Evolutionary conservation across 1,284 basidiomycete genomes (phyloP), one percentile per base, ranked within the genome.

Genomic region (Porodaedalea pini): DNA sequence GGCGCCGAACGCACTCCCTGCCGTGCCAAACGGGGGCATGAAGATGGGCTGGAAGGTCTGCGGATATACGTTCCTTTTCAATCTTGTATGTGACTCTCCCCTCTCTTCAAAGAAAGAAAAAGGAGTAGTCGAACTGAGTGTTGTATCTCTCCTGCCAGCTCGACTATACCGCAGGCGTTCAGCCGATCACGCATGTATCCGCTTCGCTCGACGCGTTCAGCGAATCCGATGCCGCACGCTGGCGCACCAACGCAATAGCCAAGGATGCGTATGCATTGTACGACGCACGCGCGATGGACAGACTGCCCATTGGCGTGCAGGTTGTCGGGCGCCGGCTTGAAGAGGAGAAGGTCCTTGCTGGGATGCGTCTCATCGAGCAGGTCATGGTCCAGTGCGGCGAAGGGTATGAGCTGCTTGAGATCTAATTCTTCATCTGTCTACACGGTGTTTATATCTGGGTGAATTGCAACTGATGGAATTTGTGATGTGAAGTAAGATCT

Each of bases 231-330:
- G 36, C 27, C 15, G 41, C 21, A 5, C 58, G 69, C 1, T 65
- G 71, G 51, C 54, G 68, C 2, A 63, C 65, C 2, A 73, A 73
- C 58, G 62, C 63, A 6, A 68, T 75, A 39, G 73, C 71, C 50
- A 64, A 67, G 4, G 73, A 72, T 32, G 72, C 72, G 60, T 75
- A 75, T 61, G 68, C 67, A 25, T 72, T 81, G 47, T 89, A 88
- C 65, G 77, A 87, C 62, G 72, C 83, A 0, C 57, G 66, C 0
- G 75, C 75, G 63, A 88, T 88, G 85, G 71, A 78, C 17, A 85
- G 85, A 0, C 71, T 89, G 40, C 86, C 87, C 0, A 75, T 89
- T 0, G 86, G 82, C 0, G 74, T 89, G 31, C 85, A 88, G 68
- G 67, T 88, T 3, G 77, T 85, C 2, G 82, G 82, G 0, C 72